Evolutionary conservation across 306 rosid species (phyloP).

Genomic region (Cicer arietinum): DNA sequence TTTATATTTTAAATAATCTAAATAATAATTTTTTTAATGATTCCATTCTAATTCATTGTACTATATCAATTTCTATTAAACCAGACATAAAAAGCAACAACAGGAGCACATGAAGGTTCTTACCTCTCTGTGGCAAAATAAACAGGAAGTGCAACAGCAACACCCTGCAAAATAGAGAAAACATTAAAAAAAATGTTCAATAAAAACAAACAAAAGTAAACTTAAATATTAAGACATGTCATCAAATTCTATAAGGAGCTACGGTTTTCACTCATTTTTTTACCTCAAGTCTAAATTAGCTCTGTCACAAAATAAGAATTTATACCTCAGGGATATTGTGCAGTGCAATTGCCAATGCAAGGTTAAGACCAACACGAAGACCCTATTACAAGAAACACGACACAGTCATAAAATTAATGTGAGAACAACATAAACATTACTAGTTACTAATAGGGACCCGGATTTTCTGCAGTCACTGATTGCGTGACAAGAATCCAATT

Average conservation of each 20-base stretch:
- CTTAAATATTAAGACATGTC: constrained; percentile 13
- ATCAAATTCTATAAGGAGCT: constrained; percentile 3
- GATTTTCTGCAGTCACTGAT: no score
- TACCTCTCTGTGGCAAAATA: constrained; percentile 85
- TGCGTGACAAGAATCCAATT: no score
- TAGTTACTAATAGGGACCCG: not conserved
- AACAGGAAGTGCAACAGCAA: constrained; percentile 93
- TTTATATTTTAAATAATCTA: not conserved
- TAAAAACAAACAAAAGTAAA: not conserved
- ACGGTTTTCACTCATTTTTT: constrained; percentile 8
- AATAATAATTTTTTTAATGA: not conserved
- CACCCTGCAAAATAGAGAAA: constrained; percentile 58
- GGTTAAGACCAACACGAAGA: constrained; percentile 86
- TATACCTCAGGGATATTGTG: constrained; percentile 95
- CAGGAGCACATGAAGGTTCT: not conserved
- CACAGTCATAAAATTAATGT: constrained; percentile 33
- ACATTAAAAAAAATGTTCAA: not conserved
- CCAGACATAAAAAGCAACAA: not conserved
- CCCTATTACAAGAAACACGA: constrained; percentile 59
- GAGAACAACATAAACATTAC: constrained; percentile 22
- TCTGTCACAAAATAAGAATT: constrained; percentile 14
- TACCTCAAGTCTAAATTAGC: constrained; percentile 6
- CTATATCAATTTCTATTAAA: not conserved
- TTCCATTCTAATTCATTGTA: not conserved
- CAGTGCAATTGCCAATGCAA: constrained; percentile 88